Evolutionary conservation across 2,329 filamentous ascomycete species (phyloP).

Genomic region (Aureobasidium sp.): DNA sequence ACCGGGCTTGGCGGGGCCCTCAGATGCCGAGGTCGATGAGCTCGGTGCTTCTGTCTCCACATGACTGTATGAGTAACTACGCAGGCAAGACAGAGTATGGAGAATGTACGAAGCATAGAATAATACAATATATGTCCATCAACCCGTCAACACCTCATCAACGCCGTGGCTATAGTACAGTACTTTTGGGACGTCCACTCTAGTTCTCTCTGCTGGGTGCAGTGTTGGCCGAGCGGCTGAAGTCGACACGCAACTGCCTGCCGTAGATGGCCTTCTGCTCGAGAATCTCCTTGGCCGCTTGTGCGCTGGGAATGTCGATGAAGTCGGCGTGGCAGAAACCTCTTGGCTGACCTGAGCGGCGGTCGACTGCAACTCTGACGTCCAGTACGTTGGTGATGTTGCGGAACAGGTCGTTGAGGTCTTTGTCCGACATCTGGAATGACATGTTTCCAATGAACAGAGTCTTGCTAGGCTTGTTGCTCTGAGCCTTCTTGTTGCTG

Average conservation of each 20-base stretch:
- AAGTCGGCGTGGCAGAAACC: constrained; percentile 86
- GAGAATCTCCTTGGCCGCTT: constrained; percentile 49
- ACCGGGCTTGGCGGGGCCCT: not conserved
- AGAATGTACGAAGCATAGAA: not conserved
- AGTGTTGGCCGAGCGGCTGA: constrained; percentile 21
- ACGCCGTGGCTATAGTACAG: constrained; percentile 5
- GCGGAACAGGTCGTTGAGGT: constrained; percentile 70
- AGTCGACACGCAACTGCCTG: constrained; percentile 59
- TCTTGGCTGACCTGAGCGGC: constrained; percentile 67
- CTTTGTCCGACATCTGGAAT: constrained; percentile 75
- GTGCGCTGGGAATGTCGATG: constrained; percentile 55
- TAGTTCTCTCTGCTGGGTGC: not conserved
- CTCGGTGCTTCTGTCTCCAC: not conserved
- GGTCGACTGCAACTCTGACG: constrained; percentile 75
- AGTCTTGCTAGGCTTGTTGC: constrained; percentile 46
- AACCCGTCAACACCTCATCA: not conserved
- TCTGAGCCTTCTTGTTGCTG: not conserved
- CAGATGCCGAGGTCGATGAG: not conserved
- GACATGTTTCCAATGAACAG: constrained; percentile 81
- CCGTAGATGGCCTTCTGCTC: constrained; percentile 53
- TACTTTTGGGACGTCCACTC: not conserved
- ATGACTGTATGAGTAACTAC: not conserved
- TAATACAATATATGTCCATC: not conserved
- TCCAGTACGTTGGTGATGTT: constrained; percentile 61
- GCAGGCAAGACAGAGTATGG: not conserved